Conservation (phyloP, 768 basidiomycete genomes). For the Lactarius hengduanensis region DNA sequence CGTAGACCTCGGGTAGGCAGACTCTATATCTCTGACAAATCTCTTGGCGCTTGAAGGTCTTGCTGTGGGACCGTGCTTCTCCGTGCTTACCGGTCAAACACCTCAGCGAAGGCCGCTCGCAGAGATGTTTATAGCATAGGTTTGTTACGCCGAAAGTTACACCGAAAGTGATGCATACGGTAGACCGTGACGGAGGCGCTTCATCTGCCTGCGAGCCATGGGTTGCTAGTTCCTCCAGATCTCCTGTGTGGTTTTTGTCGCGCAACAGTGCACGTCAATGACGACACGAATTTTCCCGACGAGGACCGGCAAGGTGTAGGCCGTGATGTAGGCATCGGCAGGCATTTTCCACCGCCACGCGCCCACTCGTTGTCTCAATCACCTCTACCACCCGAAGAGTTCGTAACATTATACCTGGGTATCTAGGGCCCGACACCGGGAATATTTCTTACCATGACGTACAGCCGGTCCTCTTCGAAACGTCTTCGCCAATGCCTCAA, state of each 20-base stretch:
- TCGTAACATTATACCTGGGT: background rate
- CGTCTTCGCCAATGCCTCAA: background rate
- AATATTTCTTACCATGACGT: background rate
- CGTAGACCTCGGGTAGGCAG: background rate
- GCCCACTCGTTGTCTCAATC: background rate
- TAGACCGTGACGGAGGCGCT: background rate
- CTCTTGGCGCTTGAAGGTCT: background rate
- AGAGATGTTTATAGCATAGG: background rate
- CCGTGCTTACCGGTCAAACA: conserved; percentile 14
- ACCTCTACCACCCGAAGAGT: background rate
- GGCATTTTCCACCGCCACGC: background rate
- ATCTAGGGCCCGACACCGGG: background rate
- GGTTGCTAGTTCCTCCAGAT: background rate
- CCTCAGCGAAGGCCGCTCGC: background rate
- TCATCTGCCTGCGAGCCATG: background rate
- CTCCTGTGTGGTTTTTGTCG: background rate
- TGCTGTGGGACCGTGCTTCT: background rate
- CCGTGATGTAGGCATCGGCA: background rate
- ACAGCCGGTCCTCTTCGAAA: background rate
- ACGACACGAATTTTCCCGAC: background rate
- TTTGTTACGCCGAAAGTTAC: background rate
- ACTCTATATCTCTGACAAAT: background rate
- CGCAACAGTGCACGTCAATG: background rate
- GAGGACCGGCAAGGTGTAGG: background rate
- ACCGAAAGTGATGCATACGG: background rate